These are phyloP conservation scores for Pseudogymnoascus sp. DNA, from an alignment of 2,329 filamentous ascomycete genomes.

Conservation along the genomic window DNA sequence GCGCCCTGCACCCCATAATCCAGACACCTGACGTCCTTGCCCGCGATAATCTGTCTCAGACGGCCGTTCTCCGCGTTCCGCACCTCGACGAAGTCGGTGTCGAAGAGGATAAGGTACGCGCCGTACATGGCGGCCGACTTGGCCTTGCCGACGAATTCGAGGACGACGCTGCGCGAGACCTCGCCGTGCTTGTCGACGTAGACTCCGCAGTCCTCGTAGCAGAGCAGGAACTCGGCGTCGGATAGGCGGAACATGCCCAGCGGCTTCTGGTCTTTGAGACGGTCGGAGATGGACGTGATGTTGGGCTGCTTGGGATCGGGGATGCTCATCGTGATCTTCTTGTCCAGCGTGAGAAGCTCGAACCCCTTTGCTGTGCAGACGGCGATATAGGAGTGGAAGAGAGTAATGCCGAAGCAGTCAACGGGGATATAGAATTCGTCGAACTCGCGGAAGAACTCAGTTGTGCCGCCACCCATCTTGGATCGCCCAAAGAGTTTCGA, in stretches of 20 bases:
- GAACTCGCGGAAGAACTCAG: slow-evolving; percentile 95
- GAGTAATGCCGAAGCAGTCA: slow-evolving; percentile 89
- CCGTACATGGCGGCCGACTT: slow-evolving; percentile 82
- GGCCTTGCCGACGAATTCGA: slow-evolving; percentile 97
- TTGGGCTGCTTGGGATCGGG: slow-evolving; percentile 75
- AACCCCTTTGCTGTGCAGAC: slow-evolving; percentile 88
- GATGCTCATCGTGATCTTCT: slow-evolving; percentile 91
- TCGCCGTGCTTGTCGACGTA: slow-evolving; percentile 99
- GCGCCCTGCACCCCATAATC: slow-evolving; percentile 69
- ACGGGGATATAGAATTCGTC: slow-evolving; percentile 98
- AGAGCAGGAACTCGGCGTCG: slow-evolving; percentile 85
- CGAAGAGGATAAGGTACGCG: slow-evolving; percentile 86
- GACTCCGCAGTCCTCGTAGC: slow-evolving; percentile 92
- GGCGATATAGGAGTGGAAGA: slow-evolving; percentile 91
- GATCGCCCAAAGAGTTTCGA: slow-evolving; percentile 53
- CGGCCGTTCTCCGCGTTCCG: slow-evolving; percentile 94
- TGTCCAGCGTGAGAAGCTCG: slow-evolving; percentile 92
- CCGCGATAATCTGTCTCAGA: slow-evolving; percentile 87
- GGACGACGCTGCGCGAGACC: slow-evolving; percentile 85
- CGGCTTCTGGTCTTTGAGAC: slow-evolving; percentile 75
- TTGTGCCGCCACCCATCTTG: slow-evolving; percentile 57
- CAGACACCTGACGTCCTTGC: slow-evolving; percentile 79
- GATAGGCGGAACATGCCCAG: slow-evolving; percentile 95
- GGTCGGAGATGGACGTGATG: slow-evolving; percentile 76
- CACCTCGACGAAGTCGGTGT: slow-evolving; percentile 94